These are phyloP conservation scores for Pseudotsuga menziesii DNA, from an alignment of 75 land plant genomes.

Conservation along the genomic window DNA sequence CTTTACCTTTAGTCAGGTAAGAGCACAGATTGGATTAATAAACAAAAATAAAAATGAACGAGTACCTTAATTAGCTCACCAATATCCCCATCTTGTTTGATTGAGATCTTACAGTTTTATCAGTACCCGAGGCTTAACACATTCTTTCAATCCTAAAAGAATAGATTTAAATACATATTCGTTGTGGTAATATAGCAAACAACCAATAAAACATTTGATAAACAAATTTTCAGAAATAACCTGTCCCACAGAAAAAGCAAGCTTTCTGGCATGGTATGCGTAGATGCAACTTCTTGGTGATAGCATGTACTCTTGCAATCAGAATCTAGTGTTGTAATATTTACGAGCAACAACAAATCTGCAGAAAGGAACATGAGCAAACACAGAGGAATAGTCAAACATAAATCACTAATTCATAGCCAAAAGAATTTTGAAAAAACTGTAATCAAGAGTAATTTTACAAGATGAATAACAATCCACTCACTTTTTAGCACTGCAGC, in stretches of 20 bases:
- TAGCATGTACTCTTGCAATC: constrained; percentile 43
- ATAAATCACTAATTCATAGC: not conserved
- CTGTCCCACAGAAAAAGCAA: constrained; percentile 70
- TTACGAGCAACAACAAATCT: constrained; percentile 64
- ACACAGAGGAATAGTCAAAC: not conserved
- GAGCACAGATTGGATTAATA: not conserved
- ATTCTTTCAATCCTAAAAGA: constrained; percentile 62
- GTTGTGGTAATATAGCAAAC: not conserved
- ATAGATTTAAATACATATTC: not conserved
- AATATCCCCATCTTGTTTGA: constrained; percentile 48
- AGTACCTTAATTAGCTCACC: constrained; percentile 75
- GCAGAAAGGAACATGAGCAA: not conserved
- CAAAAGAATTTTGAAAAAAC: not conserved
- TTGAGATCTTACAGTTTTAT: constrained; percentile 44
- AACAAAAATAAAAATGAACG: not conserved
- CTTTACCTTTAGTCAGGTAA: not conserved
- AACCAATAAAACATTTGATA: not conserved
- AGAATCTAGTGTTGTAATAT: constrained; percentile 18
- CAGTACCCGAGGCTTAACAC: constrained; percentile 38
- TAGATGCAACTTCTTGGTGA: constrained; percentile 54
- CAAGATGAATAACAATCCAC: not conserved
- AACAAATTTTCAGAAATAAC: constrained; percentile 15
- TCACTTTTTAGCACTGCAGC: constrained; percentile 76
- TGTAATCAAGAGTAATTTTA: not conserved
- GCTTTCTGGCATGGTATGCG: constrained; percentile 34